These are phyloP conservation scores for Starmerella bacillaris DNA, from an alignment of 805 yeast species.

Conservation along the genomic window DNA sequence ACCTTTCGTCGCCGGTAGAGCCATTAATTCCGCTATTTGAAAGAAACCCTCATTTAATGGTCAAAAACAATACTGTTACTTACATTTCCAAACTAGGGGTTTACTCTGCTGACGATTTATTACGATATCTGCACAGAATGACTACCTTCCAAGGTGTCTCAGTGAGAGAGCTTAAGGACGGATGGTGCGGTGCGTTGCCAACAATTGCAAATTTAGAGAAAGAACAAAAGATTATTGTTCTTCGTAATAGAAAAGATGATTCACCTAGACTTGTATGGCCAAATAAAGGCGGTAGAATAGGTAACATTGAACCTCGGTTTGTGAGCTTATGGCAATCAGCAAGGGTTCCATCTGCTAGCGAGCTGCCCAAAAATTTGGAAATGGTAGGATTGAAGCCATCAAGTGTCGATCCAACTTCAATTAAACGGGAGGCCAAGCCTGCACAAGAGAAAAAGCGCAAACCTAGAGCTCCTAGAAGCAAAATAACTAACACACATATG, in stretches of 20 bases:
- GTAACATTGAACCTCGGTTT: conserved; percentile 62
- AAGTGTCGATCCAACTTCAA: conserved; percentile 90
- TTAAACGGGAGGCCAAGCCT: conserved; percentile 42
- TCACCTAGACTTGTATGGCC: conserved; percentile 89
- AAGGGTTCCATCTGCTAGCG: conserved; percentile 65
- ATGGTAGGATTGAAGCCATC: conserved; percentile 90
- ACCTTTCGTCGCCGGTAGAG: conserved; percentile 43
- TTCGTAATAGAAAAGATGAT: conserved; percentile 83
- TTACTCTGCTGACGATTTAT: conserved; percentile 56
- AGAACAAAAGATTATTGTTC: conserved; percentile 58
- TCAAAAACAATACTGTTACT: conserved; percentile 53
- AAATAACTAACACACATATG: conserved; percentile 91
- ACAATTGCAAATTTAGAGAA: conserved; percentile 65
- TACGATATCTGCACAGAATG: conserved; percentile 57
- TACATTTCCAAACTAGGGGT: conserved; percentile 82
- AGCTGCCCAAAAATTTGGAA: conserved; percentile 57
- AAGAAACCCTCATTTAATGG: conserved; percentile 60
- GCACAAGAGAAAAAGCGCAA: conserved; percentile 55
- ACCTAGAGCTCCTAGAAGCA: conserved; percentile 75
- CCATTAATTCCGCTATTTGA: conserved; percentile 54
- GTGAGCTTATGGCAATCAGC: conserved; percentile 63
- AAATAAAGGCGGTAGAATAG: conserved; percentile 57
- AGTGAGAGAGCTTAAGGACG: conserved; percentile 68
- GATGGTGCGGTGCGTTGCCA: conserved; percentile 81
- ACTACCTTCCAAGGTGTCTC: conserved; percentile 74